Evolutionary conservation across 768 basidiomycete species (phyloP), one percentile per base, ranked within the genome.

Genomic region (Pleurotus eryngii): DNA sequence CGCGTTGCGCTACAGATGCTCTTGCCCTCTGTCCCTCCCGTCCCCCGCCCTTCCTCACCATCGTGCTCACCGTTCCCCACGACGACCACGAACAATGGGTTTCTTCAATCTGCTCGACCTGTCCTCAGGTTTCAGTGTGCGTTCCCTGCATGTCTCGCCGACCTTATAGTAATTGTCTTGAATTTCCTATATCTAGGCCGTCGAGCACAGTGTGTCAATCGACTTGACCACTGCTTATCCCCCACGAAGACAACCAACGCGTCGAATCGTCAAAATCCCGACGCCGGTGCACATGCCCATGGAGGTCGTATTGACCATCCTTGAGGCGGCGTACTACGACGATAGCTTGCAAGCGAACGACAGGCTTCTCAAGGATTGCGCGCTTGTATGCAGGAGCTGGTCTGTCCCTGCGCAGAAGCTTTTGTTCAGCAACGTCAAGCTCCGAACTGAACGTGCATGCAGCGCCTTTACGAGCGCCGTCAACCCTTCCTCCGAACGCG

Each of bases 351-450:
- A 71, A 49, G 64, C 70, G 3, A 71, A 79, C 61, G 65, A 69
- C 40, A 61, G 68, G 11, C 72, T 87, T 17, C 75, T 90, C 48
- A 69, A 66, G 50, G 68, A 76, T 47, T 86, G 81, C 63, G 72
- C 86, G 2, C 78, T 90, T 48, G 85, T 90, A 20, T 89, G 81
- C 76, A 78, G 73, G 67, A 74, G 79, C 22, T 90, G 89, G 88
- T 81, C 86, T 1, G 62, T 70, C n/a, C 72, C 78, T 26, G 78
- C 85, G 0, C 89, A 91, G 68, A 81, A 78, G 57, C 76, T 87
- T 15, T 74, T 90, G 47, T 90, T 89, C 69, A 74, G 75, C 56
- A 71, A 74, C 46, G 81, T 88, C 56, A 72, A 72, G 27, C 77
- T 90, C 46, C 72, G 75, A 49, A 82, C 81, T 38, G 79, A 81